phyloP scores from a whole-genome alignment of 164 flowering plant species.

The Cinnamomum micranthum region DNA sequence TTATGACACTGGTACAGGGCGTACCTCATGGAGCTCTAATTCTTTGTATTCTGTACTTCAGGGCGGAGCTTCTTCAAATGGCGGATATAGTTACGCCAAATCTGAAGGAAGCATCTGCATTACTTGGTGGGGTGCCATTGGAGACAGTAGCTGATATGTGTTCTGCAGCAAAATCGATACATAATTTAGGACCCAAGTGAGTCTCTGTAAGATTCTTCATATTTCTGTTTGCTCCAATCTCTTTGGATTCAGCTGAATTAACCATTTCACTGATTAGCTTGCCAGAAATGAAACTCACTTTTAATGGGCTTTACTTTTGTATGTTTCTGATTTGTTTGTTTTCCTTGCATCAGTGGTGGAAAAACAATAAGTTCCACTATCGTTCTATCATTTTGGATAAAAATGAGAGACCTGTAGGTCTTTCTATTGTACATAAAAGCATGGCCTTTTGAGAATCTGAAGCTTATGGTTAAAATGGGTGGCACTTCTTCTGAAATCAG shows the following conservation, averaged over 20 bases:
- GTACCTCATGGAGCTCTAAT: neutral
- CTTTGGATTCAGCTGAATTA: neutral
- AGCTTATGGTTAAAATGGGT: neutral
- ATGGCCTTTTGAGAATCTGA: neutral
- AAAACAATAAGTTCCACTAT: no score
- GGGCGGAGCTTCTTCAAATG: constrained; percentile 79
- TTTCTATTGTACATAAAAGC: neutral
- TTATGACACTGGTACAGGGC: no score
- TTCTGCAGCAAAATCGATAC: constrained; percentile 75
- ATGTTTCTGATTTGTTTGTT: no score
- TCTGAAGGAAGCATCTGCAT: constrained; percentile 77
- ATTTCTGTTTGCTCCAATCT: neutral
- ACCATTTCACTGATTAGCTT: no score
- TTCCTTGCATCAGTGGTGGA: no score
- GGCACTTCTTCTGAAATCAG: neutral
- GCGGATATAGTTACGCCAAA: constrained; percentile 95
- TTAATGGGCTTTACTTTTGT: no score
- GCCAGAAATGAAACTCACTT: no score
- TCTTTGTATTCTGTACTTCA: constrained; percentile 24
- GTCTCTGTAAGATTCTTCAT: constrained; percentile 8
- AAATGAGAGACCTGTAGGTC: neutral
- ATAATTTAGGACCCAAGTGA: constrained; percentile 78
- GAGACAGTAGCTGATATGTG: constrained; percentile 78
- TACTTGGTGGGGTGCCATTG: constrained; percentile 64
- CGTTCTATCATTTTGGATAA: no score